Conservation (phyloP, 2,329 filamentous ascomycete genomes). For the Claviceps quebecensis region DNA sequence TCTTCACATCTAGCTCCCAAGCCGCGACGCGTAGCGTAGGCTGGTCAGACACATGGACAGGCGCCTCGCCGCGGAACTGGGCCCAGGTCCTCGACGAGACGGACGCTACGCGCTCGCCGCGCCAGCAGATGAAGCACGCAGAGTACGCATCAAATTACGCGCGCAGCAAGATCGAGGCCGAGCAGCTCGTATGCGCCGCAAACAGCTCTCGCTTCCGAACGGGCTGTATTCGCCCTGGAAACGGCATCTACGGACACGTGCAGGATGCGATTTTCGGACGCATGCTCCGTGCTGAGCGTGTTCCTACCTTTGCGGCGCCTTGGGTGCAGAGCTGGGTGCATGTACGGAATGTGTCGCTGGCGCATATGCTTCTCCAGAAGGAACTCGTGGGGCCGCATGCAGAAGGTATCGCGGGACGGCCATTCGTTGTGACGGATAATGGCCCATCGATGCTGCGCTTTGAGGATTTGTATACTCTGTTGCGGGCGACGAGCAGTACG, state of each 20-base stretch:
- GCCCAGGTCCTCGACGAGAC: conserved; percentile 31
- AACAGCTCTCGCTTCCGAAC: conserved; percentile 32
- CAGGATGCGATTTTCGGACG: conserved; percentile 18
- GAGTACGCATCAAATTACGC: conserved; percentile 38
- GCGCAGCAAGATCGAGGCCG: conserved; percentile 35
- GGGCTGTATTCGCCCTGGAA: conserved; percentile 38
- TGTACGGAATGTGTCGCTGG: conserved; percentile 37
- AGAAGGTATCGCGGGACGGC: conserved; percentile 26
- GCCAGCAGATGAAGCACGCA: conserved; percentile 16
- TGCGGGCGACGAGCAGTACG: conserved; percentile 17
- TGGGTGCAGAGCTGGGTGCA: conserved; percentile 36
- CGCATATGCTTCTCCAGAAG: conserved; percentile 38
- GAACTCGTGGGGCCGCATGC: conserved; percentile 28
- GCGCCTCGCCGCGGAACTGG: conserved; percentile 23
- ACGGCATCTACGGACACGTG: conserved; percentile 36
- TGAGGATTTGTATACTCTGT: conserved; percentile 24
- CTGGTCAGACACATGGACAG: conserved; percentile 26
- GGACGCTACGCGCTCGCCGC: conserved; percentile 27
- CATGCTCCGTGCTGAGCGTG: conserved; percentile 22
- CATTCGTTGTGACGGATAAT: conserved; percentile 36
- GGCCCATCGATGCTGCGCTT: conserved; percentile 27
- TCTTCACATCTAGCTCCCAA: conserved; percentile 36
- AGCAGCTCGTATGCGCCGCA: conserved; percentile 33
- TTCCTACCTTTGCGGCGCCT: conserved; percentile 28
- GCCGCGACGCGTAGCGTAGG: conserved; percentile 26